A percentile compares a stretch with the other conserved stretches of the same genome.
phyloP scores from a whole-genome alignment of 768 basidiomycete species.

The Trametes sanguinea region DNA sequence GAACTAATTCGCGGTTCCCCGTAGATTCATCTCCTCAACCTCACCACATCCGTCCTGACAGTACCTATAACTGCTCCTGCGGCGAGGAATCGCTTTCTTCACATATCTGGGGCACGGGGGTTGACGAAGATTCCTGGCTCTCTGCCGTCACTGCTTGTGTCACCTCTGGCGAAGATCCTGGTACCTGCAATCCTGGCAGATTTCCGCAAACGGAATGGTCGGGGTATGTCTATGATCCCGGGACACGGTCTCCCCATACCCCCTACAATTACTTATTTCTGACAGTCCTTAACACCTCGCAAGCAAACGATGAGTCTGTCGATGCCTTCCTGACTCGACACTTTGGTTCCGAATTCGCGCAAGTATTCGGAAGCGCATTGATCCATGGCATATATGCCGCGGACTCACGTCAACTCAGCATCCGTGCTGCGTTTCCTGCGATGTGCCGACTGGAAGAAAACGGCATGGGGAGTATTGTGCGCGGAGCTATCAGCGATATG shows the following conservation, averaged over 20 bases:
- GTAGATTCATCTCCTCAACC: slow-evolving; percentile 75
- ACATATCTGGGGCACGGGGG: slow-evolving; percentile 51
- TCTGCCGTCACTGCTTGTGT: slow-evolving; percentile 37
- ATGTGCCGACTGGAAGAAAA: slow-evolving; percentile 70
- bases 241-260: too few species aligned
- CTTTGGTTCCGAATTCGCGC: slow-evolving; percentile 73
- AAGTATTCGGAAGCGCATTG: slow-evolving; percentile 71
- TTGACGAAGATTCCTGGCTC: slow-evolving; percentile 54
- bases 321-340: slow-evolving; percentile 75
- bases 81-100: slow-evolving; percentile 76
- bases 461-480: slow-evolving; percentile 69
- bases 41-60: slow-evolving; percentile 62
- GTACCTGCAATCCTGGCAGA: slow-evolving; percentile 61
- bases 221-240: not conserved
- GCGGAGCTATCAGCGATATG: slow-evolving; percentile 47
- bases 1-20: not conserved
- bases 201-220: slow-evolving; percentile 40
- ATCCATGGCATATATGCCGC: slow-evolving; percentile 94
- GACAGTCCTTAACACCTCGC: slow-evolving; percentile 3
- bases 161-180: slow-evolving; percentile 46
- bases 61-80: slow-evolving; percentile 69
- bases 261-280: not conserved
- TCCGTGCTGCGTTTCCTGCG: slow-evolving; percentile 75
- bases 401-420: slow-evolving; percentile 72
- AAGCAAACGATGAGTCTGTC: slow-evolving; percentile 70